These are phyloP conservation scores for Xylaria arbuscula DNA, from an alignment of 2,329 filamentous ascomycete genomes.

Conservation along the genomic window DNA sequence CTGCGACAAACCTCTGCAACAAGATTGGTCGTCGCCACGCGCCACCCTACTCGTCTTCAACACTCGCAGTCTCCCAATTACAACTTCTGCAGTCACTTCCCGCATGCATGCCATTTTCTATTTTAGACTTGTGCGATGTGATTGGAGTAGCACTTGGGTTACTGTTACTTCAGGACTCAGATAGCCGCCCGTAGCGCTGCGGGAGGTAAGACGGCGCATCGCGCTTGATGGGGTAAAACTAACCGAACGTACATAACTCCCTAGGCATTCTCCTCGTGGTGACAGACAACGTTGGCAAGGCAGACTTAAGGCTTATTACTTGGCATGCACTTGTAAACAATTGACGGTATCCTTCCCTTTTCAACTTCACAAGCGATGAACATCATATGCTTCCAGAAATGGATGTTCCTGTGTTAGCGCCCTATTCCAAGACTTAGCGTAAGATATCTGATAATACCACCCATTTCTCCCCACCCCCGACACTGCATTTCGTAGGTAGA, in stretches of 20 bases:
- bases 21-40: neutral
- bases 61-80: neutral
- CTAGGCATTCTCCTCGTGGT: neutral
- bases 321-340: neutral
- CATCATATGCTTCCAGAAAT: neutral
- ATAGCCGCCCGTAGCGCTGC: slow-evolving; percentile 2
- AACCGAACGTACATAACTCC: neutral
- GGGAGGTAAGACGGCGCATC: neutral
- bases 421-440: neutral
- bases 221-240: slow-evolving; percentile 3
- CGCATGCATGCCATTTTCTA: neutral
- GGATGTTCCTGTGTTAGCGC: neutral
- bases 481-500: neutral
- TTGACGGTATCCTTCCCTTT: neutral
- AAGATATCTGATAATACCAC: neutral
- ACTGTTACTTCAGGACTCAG: neutral
- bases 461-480: neutral
- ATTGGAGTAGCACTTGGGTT: slow-evolving; percentile 1
- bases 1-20: neutral
- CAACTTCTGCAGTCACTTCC: neutral
- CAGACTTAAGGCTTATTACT: neutral
- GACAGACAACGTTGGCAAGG: neutral
- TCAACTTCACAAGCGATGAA: neutral
- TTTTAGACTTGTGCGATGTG: neutral
- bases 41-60: neutral